A percentile compares a stretch with the other conserved stretches of the same genome.
These are phyloP conservation scores for Chaetomium sp. DNA, from an alignment of 2,329 filamentous ascomycete genomes.

Conservation along the genomic window DNA sequence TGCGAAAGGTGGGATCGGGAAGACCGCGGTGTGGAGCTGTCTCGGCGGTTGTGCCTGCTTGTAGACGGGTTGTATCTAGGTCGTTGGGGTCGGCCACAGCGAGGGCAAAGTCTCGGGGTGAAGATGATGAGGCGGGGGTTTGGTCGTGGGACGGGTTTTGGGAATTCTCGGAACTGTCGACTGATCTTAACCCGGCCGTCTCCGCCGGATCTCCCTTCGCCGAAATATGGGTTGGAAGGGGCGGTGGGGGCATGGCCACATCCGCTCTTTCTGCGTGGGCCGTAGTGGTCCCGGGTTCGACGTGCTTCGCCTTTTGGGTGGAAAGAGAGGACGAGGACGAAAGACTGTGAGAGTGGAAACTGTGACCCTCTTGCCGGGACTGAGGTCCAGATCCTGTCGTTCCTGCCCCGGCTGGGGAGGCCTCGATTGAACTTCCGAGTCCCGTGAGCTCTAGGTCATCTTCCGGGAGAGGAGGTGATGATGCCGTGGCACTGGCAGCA, in stretches of 20 bases:
- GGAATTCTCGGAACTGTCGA: conserved; percentile 24
- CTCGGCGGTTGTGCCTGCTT: conserved; percentile 38
- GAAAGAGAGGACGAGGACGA: conserved; percentile 42
- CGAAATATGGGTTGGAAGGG: conserved; percentile 38
- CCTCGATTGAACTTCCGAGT: background rate
- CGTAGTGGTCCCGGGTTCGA: conserved; percentile 61
- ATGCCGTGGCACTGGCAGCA: conserved; percentile 1
- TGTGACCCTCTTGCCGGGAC: background rate
- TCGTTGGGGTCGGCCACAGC: conserved; percentile 44
- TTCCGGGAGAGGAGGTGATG: background rate
- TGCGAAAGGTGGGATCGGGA: conserved; percentile 52
- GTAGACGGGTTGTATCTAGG: conserved; percentile 51
- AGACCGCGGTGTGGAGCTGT: conserved; percentile 40
- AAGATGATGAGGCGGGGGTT: conserved; percentile 7
- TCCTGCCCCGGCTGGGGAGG: conserved; percentile 1
- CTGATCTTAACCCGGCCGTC: conserved; percentile 42
- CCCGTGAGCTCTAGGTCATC: background rate
- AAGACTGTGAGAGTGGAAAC: conserved; percentile 43
- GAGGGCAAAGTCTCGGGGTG: conserved; percentile 37
- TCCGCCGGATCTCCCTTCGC: conserved; percentile 36
- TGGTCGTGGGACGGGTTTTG: conserved; percentile 12
- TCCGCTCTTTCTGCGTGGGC: conserved; percentile 61
- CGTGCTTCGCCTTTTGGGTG: conserved; percentile 59
- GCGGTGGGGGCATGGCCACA: conserved; percentile 63
- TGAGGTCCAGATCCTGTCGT: conserved; percentile 1